Evolutionary conservation across 352 stramenopile genomes (phyloP).

Genomic region (Halophytophthora batemanensis): DNA sequence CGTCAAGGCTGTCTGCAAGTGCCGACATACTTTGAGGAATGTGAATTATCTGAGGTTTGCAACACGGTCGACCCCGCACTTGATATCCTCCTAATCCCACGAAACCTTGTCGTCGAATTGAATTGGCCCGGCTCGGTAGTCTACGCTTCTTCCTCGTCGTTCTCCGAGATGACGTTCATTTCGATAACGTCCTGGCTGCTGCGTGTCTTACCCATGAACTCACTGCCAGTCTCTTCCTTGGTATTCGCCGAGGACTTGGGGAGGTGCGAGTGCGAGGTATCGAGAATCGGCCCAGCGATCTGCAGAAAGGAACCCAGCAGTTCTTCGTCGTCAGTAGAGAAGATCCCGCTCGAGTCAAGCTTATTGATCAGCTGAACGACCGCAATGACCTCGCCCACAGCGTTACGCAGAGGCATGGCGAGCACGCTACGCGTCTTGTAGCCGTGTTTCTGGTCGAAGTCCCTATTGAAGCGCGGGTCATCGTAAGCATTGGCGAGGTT

Average conservation of each 20-base stretch:
- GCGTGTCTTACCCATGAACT: slow-evolving; percentile 56
- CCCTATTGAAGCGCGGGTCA: slow-evolving; percentile 86
- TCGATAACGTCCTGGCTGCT: slow-evolving; percentile 50
- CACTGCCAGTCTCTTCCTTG: slow-evolving; percentile 47
- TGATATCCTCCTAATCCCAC: no score
- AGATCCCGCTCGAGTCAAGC: slow-evolving; percentile 60
- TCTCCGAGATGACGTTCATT: slow-evolving; percentile 83
- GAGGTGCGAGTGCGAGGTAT: slow-evolving; percentile 78
- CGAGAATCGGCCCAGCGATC: slow-evolving; percentile 87
- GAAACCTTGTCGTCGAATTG: no score
- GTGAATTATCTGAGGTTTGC: no score
- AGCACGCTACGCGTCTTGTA: slow-evolving; percentile 88
- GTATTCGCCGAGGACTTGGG: slow-evolving; percentile 38
- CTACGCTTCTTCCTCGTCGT: slow-evolving; percentile 66
- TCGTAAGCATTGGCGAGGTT: slow-evolving; percentile 87
- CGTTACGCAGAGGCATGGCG: slow-evolving; percentile 83
- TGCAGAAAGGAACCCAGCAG: slow-evolving; percentile 84
- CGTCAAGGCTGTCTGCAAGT: not conserved
- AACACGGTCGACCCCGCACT: no score
- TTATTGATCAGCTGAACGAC: slow-evolving; percentile 91
- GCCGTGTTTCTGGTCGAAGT: slow-evolving; percentile 85
- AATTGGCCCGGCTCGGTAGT: not conserved
- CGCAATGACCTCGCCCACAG: slow-evolving; percentile 69
- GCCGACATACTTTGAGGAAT: no score
- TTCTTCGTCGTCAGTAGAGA: slow-evolving; percentile 85